phyloP scores from a whole-genome alignment of 208 protist species.

The Leishmania braziliensis region DNA sequence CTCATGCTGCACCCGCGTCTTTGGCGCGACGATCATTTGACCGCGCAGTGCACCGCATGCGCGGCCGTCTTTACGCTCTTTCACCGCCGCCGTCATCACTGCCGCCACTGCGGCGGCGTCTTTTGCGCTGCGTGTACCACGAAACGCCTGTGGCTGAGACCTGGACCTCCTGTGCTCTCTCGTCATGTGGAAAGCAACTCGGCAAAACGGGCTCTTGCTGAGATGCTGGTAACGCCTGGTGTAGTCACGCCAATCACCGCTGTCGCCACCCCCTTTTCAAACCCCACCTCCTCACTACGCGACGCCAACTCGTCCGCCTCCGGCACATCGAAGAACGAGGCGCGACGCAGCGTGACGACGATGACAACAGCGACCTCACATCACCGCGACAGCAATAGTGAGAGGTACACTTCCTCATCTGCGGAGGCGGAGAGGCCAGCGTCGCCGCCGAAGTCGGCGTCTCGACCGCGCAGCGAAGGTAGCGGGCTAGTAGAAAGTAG shows the following conservation, averaged over 20 bases:
- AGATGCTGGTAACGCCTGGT: neutral
- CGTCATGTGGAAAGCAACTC: neutral
- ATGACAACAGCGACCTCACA: neutral
- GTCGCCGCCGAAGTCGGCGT: neutral
- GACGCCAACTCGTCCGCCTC: neutral
- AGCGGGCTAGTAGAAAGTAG: neutral
- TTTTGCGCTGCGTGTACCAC: constrained; percentile 39
- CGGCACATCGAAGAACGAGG: neutral
- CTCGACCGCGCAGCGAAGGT: neutral
- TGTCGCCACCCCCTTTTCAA: neutral
- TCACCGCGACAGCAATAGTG: constrained; percentile 5
- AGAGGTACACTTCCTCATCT: constrained; percentile 11
- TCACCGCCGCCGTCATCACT: constrained; percentile 52
- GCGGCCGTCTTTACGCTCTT: constrained; percentile 30
- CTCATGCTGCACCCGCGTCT: constrained; percentile 38
- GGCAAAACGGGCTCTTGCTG: neutral
- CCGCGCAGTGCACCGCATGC: constrained; percentile 29
- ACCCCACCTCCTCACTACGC: neutral
- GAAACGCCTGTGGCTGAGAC: constrained; percentile 44
- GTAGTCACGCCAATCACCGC: neutral
- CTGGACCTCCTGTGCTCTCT: neutral
- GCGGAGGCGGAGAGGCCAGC: constrained; percentile 7
- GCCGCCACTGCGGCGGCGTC: constrained; percentile 51
- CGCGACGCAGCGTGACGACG: neutral
- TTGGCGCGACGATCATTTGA: constrained; percentile 33